Conservation (phyloP, 345 rosid genomes). For the Luvunga scandens region DNA sequence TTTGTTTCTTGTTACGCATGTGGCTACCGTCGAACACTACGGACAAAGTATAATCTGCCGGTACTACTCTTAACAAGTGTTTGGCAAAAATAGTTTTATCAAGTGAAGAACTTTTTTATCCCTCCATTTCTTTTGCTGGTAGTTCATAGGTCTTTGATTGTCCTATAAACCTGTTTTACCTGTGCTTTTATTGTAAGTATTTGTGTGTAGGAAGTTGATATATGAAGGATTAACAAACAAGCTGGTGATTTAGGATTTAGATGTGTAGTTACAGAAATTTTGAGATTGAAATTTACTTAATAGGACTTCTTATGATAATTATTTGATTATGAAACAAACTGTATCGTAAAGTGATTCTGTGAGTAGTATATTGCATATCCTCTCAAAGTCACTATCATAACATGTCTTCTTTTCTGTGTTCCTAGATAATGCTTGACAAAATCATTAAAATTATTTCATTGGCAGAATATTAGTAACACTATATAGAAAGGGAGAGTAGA, state of each 20-base stretch:
- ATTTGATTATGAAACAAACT: neutral
- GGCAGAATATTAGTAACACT: neutral
- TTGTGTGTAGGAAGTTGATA: neutral
- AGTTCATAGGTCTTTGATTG: neutral
- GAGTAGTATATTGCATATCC: neutral
- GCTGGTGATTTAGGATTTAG: neutral
- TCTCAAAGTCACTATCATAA: neutral
- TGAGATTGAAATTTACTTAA: neutral
- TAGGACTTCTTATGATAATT: neutral
- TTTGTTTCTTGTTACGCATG: conserved; percentile 82
- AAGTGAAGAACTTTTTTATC: neutral
- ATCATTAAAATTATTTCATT: neutral
- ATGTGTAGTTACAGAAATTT: neutral
- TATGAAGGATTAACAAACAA: neutral
- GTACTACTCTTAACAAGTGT: conserved; percentile 30
- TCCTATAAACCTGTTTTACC: neutral
- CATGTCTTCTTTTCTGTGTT: neutral
- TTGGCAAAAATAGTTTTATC: neutral
- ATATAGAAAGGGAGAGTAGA: neutral
- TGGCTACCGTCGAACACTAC: conserved; percentile 66
- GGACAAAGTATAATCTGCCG: conserved; percentile 71
- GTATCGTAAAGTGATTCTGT: neutral
- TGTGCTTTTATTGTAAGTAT: neutral
- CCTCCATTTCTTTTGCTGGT: neutral
- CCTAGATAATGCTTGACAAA: neutral